Percentiles rank a stretch among this genome's conserved stretches.
Conservation (phyloP, 2,329 filamentous ascomycete genomes). For the Escovopsis weberi region DNA sequence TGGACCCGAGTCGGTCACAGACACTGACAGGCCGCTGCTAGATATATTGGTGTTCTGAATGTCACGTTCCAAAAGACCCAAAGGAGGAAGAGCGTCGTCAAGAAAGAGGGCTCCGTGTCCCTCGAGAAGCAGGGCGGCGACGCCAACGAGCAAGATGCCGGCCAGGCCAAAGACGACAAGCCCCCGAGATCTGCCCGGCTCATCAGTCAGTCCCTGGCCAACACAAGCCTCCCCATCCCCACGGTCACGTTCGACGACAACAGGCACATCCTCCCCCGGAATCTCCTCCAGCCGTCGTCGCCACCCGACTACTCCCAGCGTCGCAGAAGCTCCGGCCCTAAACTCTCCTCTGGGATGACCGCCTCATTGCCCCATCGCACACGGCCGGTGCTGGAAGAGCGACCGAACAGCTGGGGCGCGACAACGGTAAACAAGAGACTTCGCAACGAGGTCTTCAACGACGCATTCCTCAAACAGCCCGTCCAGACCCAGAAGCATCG, state of each 20-base stretch:
- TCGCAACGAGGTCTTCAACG: slow-evolving; percentile 81
- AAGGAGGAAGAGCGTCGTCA: slow-evolving; percentile 46
- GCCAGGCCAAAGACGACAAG: slow-evolving; percentile 5
- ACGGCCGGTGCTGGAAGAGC: slow-evolving; percentile 34
- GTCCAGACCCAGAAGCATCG: slow-evolving; percentile 70
- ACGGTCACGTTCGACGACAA: slow-evolving; percentile 93
- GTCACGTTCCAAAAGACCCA: slow-evolving; percentile 82
- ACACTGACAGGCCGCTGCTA: slow-evolving; percentile 18
- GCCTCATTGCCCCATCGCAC: slow-evolving; percentile 4
- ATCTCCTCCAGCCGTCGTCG: slow-evolving; percentile 53
- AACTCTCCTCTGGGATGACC: slow-evolving; percentile 7
- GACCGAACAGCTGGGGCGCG: slow-evolving; percentile 67
- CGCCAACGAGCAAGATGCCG: slow-evolving; percentile 6
- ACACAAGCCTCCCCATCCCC: slow-evolving; percentile 51
- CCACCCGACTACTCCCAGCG: slow-evolving; percentile 19
- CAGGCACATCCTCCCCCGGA: slow-evolving; percentile 77
- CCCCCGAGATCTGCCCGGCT: slow-evolving; percentile 23
- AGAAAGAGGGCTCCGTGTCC: slow-evolving; percentile 29
- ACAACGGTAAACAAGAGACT: slow-evolving; percentile 81
- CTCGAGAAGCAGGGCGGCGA: slow-evolving; percentile 20
- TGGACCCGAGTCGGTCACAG: no score
- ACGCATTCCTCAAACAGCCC: slow-evolving; percentile 75
- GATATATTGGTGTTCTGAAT: slow-evolving; percentile 93
- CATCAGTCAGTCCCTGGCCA: slow-evolving; percentile 63
- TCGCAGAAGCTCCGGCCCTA: slow-evolving; percentile 19